These are phyloP conservation scores for Tolypocladium guangdongense DNA, from an alignment of 2,329 filamentous ascomycete genomes.

Conservation along the genomic window DNA sequence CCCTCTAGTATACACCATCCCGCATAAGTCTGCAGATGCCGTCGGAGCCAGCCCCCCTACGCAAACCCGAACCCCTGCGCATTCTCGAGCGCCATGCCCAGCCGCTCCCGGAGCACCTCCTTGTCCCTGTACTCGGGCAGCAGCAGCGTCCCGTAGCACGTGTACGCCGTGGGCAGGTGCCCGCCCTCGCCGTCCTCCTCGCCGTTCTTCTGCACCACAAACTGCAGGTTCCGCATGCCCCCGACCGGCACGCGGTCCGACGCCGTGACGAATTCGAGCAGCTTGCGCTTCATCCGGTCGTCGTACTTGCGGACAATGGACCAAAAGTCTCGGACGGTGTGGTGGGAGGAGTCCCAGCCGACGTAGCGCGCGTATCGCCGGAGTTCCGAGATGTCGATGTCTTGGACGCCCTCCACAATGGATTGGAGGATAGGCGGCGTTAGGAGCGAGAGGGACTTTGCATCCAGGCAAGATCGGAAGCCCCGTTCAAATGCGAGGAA, in stretches of 20 bases:
- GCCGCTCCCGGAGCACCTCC: slow-evolving; percentile 59
- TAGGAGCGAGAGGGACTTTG: slow-evolving; percentile 61
- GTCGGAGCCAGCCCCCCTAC: slow-evolving; percentile 20
- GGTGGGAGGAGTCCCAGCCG: slow-evolving; percentile 61
- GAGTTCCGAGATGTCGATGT: slow-evolving; percentile 68
- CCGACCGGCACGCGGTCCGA: slow-evolving; percentile 83
- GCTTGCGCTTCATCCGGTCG: slow-evolving; percentile 57
- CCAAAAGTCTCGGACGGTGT: slow-evolving; percentile 75
- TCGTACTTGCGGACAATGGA: slow-evolving; percentile 58
- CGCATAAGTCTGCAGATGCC: background rate
- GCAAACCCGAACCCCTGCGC: slow-evolving; percentile 81
- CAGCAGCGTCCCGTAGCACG: slow-evolving; percentile 82
- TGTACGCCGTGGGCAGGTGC: slow-evolving; percentile 74
- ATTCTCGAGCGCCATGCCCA: slow-evolving; percentile 81
- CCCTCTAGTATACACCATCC: background rate
- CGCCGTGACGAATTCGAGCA: slow-evolving; percentile 92
- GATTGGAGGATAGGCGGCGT: slow-evolving; percentile 60
- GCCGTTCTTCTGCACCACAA: slow-evolving; percentile 71
- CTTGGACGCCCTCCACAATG: slow-evolving; percentile 71
- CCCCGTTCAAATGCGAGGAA: slow-evolving; percentile 72
- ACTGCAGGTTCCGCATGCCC: slow-evolving; percentile 71
- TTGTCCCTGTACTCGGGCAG: slow-evolving; percentile 70
- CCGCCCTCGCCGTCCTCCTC: slow-evolving; percentile 42
- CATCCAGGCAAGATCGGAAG: slow-evolving; percentile 64
- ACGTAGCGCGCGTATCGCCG: slow-evolving; percentile 66